Evolutionary conservation across 2,329 filamentous ascomycete genomes (phyloP).

Genomic region (Aotearoamyces nothofagi): DNA sequence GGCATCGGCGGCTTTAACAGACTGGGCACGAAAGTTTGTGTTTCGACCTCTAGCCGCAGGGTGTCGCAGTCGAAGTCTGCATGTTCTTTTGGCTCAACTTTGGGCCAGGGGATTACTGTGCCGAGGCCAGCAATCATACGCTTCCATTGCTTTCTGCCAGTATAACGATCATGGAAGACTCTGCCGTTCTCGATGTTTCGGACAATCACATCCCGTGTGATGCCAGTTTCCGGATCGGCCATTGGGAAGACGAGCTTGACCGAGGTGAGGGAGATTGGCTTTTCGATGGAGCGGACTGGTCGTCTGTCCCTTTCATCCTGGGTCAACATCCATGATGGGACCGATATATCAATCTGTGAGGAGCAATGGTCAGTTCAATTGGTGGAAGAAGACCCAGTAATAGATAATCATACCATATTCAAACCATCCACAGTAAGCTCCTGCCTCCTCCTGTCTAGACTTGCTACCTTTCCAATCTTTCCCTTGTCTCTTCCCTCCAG

Average conservation of each 20-base stretch:
- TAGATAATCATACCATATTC: conserved; percentile 47
- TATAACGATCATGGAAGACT: conserved; percentile 33
- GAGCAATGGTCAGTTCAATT: conserved; percentile 1
- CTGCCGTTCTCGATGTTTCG: conserved; percentile 45
- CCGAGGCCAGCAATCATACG: conserved; percentile 57
- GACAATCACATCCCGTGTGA: conserved; percentile 60
- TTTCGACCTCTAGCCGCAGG: conserved; percentile 58
- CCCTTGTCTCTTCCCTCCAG: conserved; percentile 66
- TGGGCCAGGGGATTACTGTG: conserved; percentile 64
- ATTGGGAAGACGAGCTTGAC: conserved; percentile 74
- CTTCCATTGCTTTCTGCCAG: conserved; percentile 31
- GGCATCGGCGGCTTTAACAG: conserved; percentile 70
- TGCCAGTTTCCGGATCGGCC: conserved; percentile 46
- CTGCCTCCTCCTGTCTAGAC: conserved; percentile 37
- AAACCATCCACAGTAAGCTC: conserved; percentile 45
- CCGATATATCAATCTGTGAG: conserved; percentile 23
- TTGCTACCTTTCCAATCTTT: conserved; percentile 60
- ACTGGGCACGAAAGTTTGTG: conserved; percentile 62
- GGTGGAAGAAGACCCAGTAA: too few species aligned
- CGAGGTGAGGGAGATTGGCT: conserved; percentile 50
- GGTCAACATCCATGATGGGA: conserved; percentile 25
- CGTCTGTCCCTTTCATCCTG: conserved; percentile 22
- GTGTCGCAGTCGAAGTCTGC: conserved; percentile 55
- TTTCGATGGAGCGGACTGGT: conserved; percentile 30
- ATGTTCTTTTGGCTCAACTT: conserved; percentile 29